These are phyloP conservation scores for Erucastrum elatum DNA, from an alignment of 345 rosid species.

Conservation along the genomic window DNA sequence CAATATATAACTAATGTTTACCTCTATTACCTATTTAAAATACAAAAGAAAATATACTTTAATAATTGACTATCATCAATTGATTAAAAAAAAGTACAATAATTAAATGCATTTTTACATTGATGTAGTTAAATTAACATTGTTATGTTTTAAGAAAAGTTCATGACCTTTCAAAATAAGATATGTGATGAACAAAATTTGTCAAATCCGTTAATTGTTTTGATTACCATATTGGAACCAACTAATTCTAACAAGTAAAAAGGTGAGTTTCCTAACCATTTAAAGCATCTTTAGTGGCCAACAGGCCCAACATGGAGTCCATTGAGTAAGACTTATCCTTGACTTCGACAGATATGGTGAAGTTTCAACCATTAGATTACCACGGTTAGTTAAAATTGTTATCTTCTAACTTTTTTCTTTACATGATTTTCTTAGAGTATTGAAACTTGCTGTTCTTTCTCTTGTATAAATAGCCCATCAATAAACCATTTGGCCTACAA, in stretches of 20 bases:
- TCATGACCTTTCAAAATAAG: background rate
- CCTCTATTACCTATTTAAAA: background rate
- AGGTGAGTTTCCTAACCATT: background rate
- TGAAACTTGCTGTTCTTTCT: conserved; percentile 12
- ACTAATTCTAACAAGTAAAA: background rate
- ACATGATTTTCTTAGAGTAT: background rate
- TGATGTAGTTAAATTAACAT: background rate
- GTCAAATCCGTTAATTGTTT: background rate
- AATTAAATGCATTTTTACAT: background rate
- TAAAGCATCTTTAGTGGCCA: background rate
- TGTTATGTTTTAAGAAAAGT: background rate
- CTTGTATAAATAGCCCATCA: conserved; percentile 35
- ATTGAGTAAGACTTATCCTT: conserved; percentile 13
- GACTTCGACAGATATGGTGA: conserved; percentile 4
- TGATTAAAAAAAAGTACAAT: background rate
- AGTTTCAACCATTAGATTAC: conserved; percentile 14
- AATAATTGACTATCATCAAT: background rate
- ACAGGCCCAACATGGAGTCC: background rate
- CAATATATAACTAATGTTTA: background rate
- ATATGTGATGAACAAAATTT: background rate
- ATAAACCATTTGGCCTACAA: background rate
- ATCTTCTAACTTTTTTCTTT: background rate
- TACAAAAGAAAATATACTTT: background rate
- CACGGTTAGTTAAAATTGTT: background rate
- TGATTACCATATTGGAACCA: background rate